Conservation (phyloP, 2,329 filamentous ascomycete genomes). For the Fusarium sp. region DNA sequence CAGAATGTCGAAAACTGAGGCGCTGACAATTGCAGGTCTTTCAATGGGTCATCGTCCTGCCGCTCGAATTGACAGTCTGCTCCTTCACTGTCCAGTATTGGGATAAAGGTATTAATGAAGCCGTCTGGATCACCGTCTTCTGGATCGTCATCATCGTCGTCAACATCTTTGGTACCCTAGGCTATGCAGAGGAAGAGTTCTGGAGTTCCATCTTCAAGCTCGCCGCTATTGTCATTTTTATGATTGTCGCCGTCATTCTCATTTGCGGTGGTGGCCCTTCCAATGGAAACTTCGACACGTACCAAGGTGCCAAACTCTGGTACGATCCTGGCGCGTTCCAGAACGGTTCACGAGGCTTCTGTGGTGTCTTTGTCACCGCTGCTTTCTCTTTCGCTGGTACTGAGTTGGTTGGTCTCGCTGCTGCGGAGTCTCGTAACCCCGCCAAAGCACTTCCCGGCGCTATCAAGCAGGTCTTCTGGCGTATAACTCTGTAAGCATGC, state of each 20-base stretch:
- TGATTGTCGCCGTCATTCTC: constrained; percentile 70
- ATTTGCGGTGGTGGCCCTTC: constrained; percentile 70
- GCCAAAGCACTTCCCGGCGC: constrained; percentile 80
- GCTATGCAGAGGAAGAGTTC: constrained; percentile 70
- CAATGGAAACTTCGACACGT: constrained; percentile 56
- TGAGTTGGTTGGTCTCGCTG: constrained; percentile 77
- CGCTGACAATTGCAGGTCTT: constrained; percentile 52
- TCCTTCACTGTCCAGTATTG: constrained; percentile 66
- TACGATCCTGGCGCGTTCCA: constrained; percentile 66
- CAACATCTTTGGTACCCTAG: constrained; percentile 68
- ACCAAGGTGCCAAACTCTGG: constrained; percentile 58
- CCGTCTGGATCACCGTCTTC: constrained; percentile 68
- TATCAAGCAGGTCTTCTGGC: constrained; percentile 78
- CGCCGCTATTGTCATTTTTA: constrained; percentile 69
- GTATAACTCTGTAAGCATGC: constrained; percentile 58
- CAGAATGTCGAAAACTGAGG: neutral
- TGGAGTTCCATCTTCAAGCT: constrained; percentile 69
- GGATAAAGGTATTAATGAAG: constrained; percentile 61
- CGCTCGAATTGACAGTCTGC: constrained; percentile 65
- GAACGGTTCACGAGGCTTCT: constrained; percentile 78
- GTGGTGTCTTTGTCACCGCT: constrained; percentile 76
- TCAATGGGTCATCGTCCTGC: constrained; percentile 65
- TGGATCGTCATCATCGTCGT: constrained; percentile 62
- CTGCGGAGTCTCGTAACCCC: constrained; percentile 76
- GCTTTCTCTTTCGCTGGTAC: constrained; percentile 78